These are phyloP conservation scores for Apostasia ramifera DNA, from an alignment of 106 monocot species.

Conservation along the genomic window DNA sequence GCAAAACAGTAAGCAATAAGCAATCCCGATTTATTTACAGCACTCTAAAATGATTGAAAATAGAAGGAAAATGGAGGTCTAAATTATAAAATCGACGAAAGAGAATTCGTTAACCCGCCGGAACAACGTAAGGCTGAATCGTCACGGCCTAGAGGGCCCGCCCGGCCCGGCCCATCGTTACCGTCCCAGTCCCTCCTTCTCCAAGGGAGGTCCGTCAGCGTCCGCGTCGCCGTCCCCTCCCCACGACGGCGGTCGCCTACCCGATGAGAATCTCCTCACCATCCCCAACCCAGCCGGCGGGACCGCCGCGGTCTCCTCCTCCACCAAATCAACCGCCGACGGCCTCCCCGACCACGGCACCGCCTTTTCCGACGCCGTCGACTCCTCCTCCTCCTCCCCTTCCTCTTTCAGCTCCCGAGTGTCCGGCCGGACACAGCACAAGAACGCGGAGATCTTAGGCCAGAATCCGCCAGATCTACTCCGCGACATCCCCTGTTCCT, in stretches of 20 bases:
- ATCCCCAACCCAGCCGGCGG: conserved; percentile 19
- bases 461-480: conserved; percentile 6
- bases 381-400: background rate
- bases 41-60: no score
- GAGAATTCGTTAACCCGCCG: no score
- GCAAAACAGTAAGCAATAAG: no score
- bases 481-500: background rate
- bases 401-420: background rate
- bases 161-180: no score
- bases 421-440: background rate
- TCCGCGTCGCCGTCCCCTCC: conserved; percentile 19
- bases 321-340: conserved; percentile 2
- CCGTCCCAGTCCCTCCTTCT: background rate
- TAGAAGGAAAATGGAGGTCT: no score
- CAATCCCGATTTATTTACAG: no score
- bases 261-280: conserved; percentile 17
- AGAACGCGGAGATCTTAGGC: background rate
- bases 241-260: conserved; percentile 38
- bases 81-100: no score
- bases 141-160: no score
- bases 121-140: no score
- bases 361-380: background rate
- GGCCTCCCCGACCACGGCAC: conserved; percentile 32
- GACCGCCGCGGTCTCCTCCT: background rate
- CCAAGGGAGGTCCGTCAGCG: background rate